These are phyloP conservation scores for Metschnikowia reukaufii DNA, from an alignment of 805 yeast genomes.

Conservation along the genomic window DNA sequence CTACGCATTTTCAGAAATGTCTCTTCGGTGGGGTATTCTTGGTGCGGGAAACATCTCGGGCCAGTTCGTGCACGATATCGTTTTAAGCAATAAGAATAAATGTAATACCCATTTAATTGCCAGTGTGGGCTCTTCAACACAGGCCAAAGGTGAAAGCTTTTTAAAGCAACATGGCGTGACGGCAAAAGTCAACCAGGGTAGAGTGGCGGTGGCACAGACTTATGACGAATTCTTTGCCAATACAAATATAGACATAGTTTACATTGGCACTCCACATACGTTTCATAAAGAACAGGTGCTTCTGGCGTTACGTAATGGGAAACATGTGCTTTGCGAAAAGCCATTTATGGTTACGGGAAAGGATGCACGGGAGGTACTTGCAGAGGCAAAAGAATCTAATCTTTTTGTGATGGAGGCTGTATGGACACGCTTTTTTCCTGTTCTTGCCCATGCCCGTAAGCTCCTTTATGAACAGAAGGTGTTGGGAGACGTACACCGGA, in stretches of 20 bases:
- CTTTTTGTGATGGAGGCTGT: constrained; percentile 58
- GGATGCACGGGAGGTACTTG: constrained; percentile 44
- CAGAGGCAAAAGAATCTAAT: constrained; percentile 43
- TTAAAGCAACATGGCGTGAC: constrained; percentile 21
- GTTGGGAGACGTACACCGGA: constrained; percentile 48
- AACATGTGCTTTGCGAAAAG: constrained; percentile 56
- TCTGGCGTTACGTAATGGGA: constrained; percentile 43
- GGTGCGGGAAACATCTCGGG: constrained; percentile 52
- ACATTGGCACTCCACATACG: constrained; percentile 56
- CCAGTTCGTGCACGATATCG: constrained; percentile 42
- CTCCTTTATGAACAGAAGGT: constrained; percentile 40
- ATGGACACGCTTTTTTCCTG: constrained; percentile 58
- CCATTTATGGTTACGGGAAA: constrained; percentile 50
- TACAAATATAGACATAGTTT: constrained; percentile 47
- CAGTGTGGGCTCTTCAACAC: constrained; percentile 41
- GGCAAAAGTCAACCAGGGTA: constrained; percentile 24
- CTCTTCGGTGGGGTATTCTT: constrained; percentile 47
- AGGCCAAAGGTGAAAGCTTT: constrained; percentile 37
- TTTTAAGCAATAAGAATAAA: constrained; percentile 24
- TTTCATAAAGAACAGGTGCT: constrained; percentile 48
- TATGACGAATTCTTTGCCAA: constrained; percentile 48
- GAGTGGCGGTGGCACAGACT: constrained; percentile 26
- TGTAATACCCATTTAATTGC: constrained; percentile 33
- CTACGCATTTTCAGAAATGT: not conserved
- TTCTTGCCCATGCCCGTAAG: constrained; percentile 34